Evolutionary conservation across 2,329 filamentous ascomycete genomes (phyloP).

Genomic region (Phyllosticta citrichinensis): DNA sequence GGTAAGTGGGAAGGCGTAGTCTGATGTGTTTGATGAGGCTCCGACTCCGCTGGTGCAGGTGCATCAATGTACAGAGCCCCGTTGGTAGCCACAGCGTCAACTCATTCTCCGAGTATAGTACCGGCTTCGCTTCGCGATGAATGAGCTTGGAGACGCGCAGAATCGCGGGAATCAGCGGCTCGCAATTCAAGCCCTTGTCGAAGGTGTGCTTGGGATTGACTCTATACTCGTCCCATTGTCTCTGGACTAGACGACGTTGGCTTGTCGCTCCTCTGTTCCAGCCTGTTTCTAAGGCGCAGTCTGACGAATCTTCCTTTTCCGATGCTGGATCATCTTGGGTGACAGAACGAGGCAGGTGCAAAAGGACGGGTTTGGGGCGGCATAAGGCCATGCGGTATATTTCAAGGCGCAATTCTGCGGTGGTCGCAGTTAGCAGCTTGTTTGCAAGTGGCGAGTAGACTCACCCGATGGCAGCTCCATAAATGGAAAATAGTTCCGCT

Average conservation of each 20-base stretch:
- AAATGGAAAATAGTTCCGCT: constrained; percentile 8
- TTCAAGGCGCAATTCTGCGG: constrained; percentile 34
- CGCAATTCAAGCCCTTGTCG: constrained; percentile 12
- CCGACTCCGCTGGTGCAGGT: constrained; percentile 33
- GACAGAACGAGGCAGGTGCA: constrained; percentile 16
- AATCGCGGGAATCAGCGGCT: constrained; percentile 29
- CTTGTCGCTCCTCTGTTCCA: not conserved
- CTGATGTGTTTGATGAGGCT: constrained; percentile 34
- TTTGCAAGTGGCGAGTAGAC: not conserved
- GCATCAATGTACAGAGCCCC: constrained; percentile 28
- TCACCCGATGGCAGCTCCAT: constrained; percentile 10
- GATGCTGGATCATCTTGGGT: not conserved
- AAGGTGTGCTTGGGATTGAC: constrained; percentile 9
- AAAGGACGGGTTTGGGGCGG: constrained; percentile 20
- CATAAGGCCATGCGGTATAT: constrained; percentile 33
- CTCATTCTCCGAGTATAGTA: constrained; percentile 32
- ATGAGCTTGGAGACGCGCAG: constrained; percentile 31
- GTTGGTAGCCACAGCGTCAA: constrained; percentile 30
- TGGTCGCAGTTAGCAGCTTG: constrained; percentile 17
- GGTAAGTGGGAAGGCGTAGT: constrained; percentile 35
- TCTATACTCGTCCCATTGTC: constrained; percentile 7
- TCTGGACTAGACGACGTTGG: not conserved
- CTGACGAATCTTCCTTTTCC: constrained; percentile 1
- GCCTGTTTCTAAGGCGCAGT: not conserved
- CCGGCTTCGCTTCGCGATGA: constrained; percentile 29